These are phyloP conservation scores for Combretum micranthum DNA, from an alignment of 345 rosid genomes.

Conservation along the genomic window DNA sequence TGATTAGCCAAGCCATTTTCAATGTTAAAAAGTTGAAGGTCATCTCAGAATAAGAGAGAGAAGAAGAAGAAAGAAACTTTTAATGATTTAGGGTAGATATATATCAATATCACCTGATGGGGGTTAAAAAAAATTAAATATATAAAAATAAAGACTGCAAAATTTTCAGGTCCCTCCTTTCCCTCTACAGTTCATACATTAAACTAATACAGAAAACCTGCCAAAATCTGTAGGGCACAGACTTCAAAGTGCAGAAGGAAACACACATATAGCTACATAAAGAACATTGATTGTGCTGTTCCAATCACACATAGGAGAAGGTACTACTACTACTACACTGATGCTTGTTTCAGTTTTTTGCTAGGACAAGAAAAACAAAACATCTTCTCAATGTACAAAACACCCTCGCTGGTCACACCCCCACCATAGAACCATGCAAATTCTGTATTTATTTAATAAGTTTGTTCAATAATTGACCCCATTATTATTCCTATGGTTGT, in stretches of 20 bases:
- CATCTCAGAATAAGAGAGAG: too few relatives aligned
- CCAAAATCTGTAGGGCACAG: conserved; percentile 28
- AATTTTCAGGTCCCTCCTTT: conserved; percentile 22
- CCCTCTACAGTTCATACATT: conserved; percentile 2
- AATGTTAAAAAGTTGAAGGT: too few relatives aligned
- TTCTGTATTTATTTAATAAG: background rate
- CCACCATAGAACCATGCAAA: conserved; percentile 4
- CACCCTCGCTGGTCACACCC: too few relatives aligned
- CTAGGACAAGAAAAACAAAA: conserved; percentile 26
- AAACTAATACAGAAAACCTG: too few relatives aligned
- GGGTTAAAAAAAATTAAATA: too few relatives aligned
- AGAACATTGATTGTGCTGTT: conserved; percentile 68
- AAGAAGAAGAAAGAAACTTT: too few relatives aligned
- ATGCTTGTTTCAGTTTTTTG: conserved; percentile 6
- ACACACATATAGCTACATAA: conserved; percentile 23
- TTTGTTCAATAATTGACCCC: background rate
- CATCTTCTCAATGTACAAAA: conserved; percentile 17
- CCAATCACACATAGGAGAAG: conserved; percentile 38
- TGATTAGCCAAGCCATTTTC: too few relatives aligned
- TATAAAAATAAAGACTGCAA: conserved; percentile 13
- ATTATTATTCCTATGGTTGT: background rate
- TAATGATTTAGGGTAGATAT: too few relatives aligned
- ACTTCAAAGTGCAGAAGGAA: conserved; percentile 43
- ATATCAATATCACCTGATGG: too few relatives aligned
- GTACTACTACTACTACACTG: conserved; percentile 25